Evolutionary conservation across 306 rosid genomes (phyloP).

Genomic region (Begonia fuchsioides): DNA sequence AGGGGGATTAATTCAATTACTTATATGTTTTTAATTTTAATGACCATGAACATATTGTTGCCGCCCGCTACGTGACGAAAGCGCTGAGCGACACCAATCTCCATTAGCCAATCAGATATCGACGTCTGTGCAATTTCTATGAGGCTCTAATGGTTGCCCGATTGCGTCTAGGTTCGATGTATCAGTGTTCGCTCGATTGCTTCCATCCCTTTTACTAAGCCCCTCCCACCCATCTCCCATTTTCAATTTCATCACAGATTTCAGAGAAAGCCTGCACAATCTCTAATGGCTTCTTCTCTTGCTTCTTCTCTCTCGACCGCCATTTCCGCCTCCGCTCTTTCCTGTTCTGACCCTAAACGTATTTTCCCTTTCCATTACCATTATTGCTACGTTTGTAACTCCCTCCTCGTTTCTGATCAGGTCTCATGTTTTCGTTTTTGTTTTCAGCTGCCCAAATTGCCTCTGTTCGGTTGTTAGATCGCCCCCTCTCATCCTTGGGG

Average conservation of each 20-base stretch:
- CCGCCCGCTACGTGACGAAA: conserved; percentile 19
- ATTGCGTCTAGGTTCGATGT: conserved; percentile 41
- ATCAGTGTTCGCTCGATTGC: conserved; percentile 14
- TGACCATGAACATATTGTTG: no score
- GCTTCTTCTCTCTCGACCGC: conserved; percentile 41
- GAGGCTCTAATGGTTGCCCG: neutral
- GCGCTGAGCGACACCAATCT: conserved; percentile 16
- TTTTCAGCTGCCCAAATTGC: conserved; percentile 43
- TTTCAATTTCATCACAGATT: neutral
- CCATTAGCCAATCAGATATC: neutral
- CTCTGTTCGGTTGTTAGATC: conserved; percentile 21
- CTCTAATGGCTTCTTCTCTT: conserved; percentile 36
- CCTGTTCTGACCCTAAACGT: conserved; percentile 37
- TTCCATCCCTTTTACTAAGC: neutral
- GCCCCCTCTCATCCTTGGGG: conserved; percentile 8
- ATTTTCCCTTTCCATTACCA: neutral
- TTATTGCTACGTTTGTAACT: neutral
- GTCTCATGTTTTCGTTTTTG: neutral
- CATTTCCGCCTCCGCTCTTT: conserved; percentile 18
- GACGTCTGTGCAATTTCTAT: conserved; percentile 12
- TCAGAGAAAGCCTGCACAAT: neutral
- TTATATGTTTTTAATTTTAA: no score
- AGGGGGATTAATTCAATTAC: no score
- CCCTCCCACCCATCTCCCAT: neutral
- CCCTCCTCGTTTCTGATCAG: neutral